Evolutionary conservation across 768 basidiomycete genomes (phyloP).

Genomic region (Phlebiopsis gigantea): DNA sequence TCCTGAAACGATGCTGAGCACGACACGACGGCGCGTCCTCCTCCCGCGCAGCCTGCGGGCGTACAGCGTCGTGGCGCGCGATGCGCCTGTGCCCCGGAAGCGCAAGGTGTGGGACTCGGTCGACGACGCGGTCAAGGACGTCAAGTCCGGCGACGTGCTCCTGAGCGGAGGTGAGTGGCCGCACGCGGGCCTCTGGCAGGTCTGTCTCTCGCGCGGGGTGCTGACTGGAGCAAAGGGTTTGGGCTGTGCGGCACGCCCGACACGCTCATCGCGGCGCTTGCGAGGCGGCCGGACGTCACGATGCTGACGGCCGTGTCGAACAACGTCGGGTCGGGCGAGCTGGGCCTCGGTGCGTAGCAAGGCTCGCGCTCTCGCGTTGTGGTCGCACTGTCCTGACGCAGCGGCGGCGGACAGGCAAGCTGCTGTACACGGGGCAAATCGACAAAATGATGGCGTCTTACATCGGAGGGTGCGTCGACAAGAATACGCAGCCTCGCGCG

Average conservation of each 20-base stretch:
- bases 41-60: neutral
- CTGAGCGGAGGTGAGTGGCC: constrained; percentile 70
- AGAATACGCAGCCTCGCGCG: neutral
- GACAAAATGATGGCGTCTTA: constrained; percentile 85
- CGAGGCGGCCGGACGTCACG: constrained; percentile 66
- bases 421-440: constrained; percentile 71
- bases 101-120: constrained; percentile 76
- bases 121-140: constrained; percentile 78
- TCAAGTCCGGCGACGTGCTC: constrained; percentile 75
- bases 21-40: neutral
- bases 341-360: constrained; percentile 54
- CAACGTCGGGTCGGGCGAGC: constrained; percentile 72
- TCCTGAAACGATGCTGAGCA: constrained; percentile 1
- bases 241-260: constrained; percentile 91
- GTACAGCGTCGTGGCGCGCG: constrained; percentile 19
- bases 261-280: constrained; percentile 75
- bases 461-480: constrained; percentile 69
- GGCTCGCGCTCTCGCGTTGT: no score
- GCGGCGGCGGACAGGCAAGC: constrained; percentile 44
- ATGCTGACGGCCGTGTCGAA: constrained; percentile 83
- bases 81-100: constrained; percentile 28
- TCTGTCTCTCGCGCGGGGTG: neutral
- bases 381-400: neutral
- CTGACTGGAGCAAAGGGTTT: constrained; percentile 56
- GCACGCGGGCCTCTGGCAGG: neutral